A percentile compares a stretch with the other conserved stretches of the same genome.
These are phyloP conservation scores for Acer saccharum DNA, from an alignment of 345 rosid species.

Conservation along the genomic window DNA sequence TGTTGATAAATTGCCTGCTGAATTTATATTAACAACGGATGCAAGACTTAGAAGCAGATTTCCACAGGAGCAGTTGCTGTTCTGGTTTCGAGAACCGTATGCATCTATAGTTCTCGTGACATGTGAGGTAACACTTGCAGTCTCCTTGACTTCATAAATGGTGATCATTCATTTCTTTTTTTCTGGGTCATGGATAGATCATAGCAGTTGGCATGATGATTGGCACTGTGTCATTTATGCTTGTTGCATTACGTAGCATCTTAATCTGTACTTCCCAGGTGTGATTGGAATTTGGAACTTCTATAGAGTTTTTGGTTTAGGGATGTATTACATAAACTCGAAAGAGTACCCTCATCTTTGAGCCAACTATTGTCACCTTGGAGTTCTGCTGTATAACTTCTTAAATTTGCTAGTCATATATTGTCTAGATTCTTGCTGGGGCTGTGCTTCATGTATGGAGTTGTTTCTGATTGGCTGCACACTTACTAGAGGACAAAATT, in stretches of 20 bases:
- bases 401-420: not conserved
- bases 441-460: too few species aligned
- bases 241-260: not conserved
- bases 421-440: not conserved
- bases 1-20: conserved; percentile 81
- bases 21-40: conserved; percentile 86
- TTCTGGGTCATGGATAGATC: conserved; percentile 11
- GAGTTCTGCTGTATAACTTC: not conserved
- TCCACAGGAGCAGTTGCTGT: conserved; percentile 82
- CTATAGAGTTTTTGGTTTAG: not conserved
- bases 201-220: not conserved
- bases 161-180: not conserved
- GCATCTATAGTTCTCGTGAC: conserved; percentile 90
- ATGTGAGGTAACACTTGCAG: conserved; percentile 70
- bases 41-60: conserved; percentile 89
- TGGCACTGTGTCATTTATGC: not conserved
- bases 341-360: not conserved
- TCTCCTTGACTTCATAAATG: not conserved
- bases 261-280: not conserved
- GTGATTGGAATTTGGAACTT: too few species aligned
- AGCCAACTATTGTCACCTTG: not conserved
- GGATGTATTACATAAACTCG: not conserved
- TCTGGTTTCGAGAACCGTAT: conserved; percentile 94
- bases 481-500: not conserved
- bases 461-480: not conserved